Evolutionary conservation across 768 basidiomycete species (phyloP), one percentile per base, ranked within the genome.

Genomic region (Calocybe gangraenosa): DNA sequence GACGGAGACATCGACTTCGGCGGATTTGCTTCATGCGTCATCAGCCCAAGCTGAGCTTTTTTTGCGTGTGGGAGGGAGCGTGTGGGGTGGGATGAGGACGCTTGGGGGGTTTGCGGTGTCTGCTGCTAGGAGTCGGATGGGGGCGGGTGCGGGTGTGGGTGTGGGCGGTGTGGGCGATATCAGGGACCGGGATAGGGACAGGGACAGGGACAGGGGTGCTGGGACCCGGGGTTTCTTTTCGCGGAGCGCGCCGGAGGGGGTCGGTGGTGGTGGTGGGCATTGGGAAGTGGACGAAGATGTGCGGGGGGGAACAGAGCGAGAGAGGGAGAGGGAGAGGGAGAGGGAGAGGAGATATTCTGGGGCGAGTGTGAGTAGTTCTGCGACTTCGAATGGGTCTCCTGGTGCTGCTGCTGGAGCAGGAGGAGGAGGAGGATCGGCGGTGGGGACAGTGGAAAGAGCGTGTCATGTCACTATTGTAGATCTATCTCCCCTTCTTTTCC

Each of bases 61-160:
- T 14, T 5, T n/a, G 7, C 34, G 34, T 35, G 51, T 75, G 82
- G 2, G 82, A 83, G 17, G 78, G 23, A 76, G 70, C 18, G 70
- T 87, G 8, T 62, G 84, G 46, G 80, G 71, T 52, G 82, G 83
- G 15, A 75, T 87, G 73, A 75, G 76, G 57, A 74, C 75, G 6
- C 58, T 85, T 2, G 79, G 83, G 1, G 82, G 81, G 13, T 66
- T 80, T 54, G 84, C 83, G 1, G 70, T 74, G 25, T 70, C 69
- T 14, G 79, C 78, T 31, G 76, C 76, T 39, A 63, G 61, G 61
- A 67, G 54, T 34, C 53, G 61, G 3, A 61, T 69, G 13, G 65
- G 53, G 30, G 34, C 37, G 2, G 44, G 35, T 6, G 44, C 20
- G 3, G 49, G 44, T 5, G 42, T 43, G 48, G 48, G 57, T 50